A percentile compares a stretch with the other conserved stretches of the same genome.
phyloP scores from a whole-genome alignment of 139 green algal genomes.

The Klebsormidium nitens region DNA sequence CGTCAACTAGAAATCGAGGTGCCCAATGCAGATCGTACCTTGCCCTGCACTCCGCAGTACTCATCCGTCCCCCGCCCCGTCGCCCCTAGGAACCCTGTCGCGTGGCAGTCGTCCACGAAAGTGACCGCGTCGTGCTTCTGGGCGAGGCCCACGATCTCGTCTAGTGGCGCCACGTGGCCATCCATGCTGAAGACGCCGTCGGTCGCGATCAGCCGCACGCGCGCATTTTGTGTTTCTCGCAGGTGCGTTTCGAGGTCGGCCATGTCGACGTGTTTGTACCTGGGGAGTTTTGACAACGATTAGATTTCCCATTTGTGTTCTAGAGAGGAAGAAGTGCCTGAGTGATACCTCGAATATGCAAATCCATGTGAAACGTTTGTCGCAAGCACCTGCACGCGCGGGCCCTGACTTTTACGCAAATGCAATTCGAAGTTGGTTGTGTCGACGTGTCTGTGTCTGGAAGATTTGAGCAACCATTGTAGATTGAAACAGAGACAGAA shows the following conservation, averaged over 20 bases:
- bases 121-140: constrained; percentile 47
- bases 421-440: constrained; percentile 35
- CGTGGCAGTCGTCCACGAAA: constrained; percentile 61
- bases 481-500: too few relatives aligned
- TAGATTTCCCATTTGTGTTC: too few relatives aligned
- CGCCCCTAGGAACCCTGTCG: constrained; percentile 57
- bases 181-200: constrained; percentile 68
- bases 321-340: too few relatives aligned
- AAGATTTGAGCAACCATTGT: too few relatives aligned
- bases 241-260: constrained; percentile 37
- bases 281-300: too few relatives aligned
- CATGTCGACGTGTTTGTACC: constrained; percentile 39
- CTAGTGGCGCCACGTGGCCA: constrained; percentile 47
- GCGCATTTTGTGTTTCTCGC: constrained; percentile 6
- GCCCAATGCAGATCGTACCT: too few relatives aligned
- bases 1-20: background rate
- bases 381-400: constrained; percentile 53
- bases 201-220: constrained; percentile 59
- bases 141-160: constrained; percentile 50
- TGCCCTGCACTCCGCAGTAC: constrained; percentile 45
- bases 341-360: too few relatives aligned
- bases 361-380: too few relatives aligned
- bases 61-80: constrained; percentile 58
- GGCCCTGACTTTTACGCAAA: constrained; percentile 14
- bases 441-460: constrained; percentile 33